Percentiles rank a stretch among this genome's conserved stretches.
Conservation (phyloP, 202 grass and related monocot genomes). For the Schoenoplectus triqueter region DNA sequence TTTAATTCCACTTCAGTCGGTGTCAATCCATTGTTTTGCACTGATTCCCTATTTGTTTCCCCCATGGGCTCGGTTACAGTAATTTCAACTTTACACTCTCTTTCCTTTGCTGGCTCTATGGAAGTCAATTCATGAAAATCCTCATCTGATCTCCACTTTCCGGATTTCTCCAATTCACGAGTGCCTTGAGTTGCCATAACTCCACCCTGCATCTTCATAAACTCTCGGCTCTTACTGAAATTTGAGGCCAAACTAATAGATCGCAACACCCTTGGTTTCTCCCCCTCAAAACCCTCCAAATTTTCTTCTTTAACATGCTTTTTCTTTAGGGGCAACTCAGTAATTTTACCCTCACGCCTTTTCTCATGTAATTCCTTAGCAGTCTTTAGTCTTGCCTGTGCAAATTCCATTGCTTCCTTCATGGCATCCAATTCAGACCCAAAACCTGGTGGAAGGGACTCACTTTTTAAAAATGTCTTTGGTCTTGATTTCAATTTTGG, state of each 20-base stretch:
- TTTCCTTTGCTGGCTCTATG: constrained; percentile 19
- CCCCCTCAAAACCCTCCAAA: constrained; percentile 21
- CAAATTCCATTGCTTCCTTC: constrained; percentile 95
- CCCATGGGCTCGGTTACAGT: constrained; percentile 11
- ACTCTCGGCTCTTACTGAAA: constrained; percentile 27
- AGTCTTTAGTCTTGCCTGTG: constrained; percentile 85
- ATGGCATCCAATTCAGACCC: constrained; percentile 69
- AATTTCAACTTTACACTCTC: constrained; percentile 23
- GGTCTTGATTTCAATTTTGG: constrained; percentile 30
- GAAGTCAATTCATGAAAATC: constrained; percentile 69
- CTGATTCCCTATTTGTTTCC: constrained; percentile 24
- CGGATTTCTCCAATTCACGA: constrained; percentile 53
- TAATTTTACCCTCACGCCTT: constrained; percentile 57
- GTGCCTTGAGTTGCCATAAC: constrained; percentile 36
- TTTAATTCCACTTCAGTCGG: background rate
- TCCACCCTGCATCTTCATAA: constrained; percentile 45
- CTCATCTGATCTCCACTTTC: constrained; percentile 65
- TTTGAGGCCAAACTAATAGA: constrained; percentile 36
- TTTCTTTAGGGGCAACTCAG: constrained; percentile 48
- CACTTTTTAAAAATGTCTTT: constrained; percentile 38
- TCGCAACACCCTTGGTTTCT: constrained; percentile 21
- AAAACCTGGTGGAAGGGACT: constrained; percentile 42
- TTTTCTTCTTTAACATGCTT: constrained; percentile 30
- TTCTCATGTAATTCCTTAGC: constrained; percentile 89
- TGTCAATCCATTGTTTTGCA: background rate